phyloP scores from a whole-genome alignment of 805 yeast species.

The Kurtzmaniella fragi region DNA sequence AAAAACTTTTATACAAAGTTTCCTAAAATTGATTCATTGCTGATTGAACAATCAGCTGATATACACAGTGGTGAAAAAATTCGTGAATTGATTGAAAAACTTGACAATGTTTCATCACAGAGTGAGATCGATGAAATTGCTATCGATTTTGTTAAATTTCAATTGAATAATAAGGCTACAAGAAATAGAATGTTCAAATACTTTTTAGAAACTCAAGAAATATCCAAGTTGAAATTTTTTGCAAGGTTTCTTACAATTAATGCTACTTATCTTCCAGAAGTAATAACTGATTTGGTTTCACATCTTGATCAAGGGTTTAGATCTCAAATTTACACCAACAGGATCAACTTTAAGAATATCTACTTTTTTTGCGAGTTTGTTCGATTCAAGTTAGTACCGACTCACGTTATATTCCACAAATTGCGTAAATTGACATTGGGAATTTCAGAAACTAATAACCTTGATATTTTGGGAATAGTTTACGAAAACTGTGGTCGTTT shows the following conservation, averaged over 20 bases:
- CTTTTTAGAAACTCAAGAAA: slow-evolving; percentile 45
- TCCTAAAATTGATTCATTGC: slow-evolving; percentile 34
- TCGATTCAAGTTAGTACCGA: slow-evolving; percentile 69
- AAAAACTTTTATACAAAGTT: slow-evolving; percentile 57
- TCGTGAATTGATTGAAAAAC: slow-evolving; percentile 35
- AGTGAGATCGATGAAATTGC: slow-evolving; percentile 48
- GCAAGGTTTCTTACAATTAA: slow-evolving; percentile 68
- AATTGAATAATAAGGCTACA: slow-evolving; percentile 69
- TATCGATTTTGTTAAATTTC: slow-evolving; percentile 42
- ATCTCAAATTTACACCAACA: slow-evolving; percentile 48
- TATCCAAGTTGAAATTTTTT: slow-evolving; percentile 44
- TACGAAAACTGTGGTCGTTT: slow-evolving; percentile 73
- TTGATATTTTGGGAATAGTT: slow-evolving; percentile 64
- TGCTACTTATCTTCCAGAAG: slow-evolving; percentile 41
- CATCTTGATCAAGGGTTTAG: slow-evolving; percentile 58
- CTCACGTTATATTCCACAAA: slow-evolving; percentile 68
- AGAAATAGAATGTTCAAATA: slow-evolving; percentile 53
- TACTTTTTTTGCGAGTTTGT: slow-evolving; percentile 69
- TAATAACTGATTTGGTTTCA: slow-evolving; percentile 48
- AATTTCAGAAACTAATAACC: slow-evolving; percentile 48
- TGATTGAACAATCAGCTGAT: slow-evolving; percentile 2
- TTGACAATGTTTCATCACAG: slow-evolving; percentile 41
- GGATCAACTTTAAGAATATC: slow-evolving; percentile 51
- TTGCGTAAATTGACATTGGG: slow-evolving; percentile 55
- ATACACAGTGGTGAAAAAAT: slow-evolving; percentile 35